Conservation (phyloP, 75 land plant species). For the Cunninghamia lanceolata region DNA sequence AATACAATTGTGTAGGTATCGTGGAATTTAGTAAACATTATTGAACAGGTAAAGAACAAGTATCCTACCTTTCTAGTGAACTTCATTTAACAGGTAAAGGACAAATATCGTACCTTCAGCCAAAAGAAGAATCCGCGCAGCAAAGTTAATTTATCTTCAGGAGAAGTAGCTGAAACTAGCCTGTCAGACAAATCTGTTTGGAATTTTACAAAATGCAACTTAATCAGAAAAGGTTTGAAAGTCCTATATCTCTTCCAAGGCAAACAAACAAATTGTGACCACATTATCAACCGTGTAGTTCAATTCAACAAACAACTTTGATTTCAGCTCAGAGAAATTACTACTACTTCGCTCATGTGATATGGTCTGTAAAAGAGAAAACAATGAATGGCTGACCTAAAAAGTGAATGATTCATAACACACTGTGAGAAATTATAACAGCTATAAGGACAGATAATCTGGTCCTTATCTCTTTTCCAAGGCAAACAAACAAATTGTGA, state of each 20-base stretch:
- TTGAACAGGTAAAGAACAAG: neutral
- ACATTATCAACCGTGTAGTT: neutral
- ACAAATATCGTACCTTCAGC: constrained; percentile 24
- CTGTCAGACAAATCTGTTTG: constrained; percentile 30
- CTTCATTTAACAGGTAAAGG: neutral
- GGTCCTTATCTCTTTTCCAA: neutral
- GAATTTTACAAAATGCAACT: neutral
- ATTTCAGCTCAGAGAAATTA: neutral
- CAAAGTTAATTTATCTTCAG: constrained; percentile 31
- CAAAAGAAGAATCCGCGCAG: constrained; percentile 50
- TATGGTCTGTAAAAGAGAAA: neutral
- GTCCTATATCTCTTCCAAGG: neutral
- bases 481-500: neutral
- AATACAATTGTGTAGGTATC: neutral
- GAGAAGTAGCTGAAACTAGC: constrained; percentile 15
- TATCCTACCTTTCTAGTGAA: constrained; percentile 14
- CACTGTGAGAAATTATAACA: neutral
- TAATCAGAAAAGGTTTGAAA: neutral
- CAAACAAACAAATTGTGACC: neutral
- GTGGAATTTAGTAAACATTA: neutral
- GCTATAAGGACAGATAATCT: neutral
- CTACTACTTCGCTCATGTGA: neutral
- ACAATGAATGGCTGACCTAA: neutral
- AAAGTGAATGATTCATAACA: neutral
- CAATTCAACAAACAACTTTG: neutral